Conservation (phyloP, 371 early-diverging fungal genomes). For the Mortierella sp. region DNA sequence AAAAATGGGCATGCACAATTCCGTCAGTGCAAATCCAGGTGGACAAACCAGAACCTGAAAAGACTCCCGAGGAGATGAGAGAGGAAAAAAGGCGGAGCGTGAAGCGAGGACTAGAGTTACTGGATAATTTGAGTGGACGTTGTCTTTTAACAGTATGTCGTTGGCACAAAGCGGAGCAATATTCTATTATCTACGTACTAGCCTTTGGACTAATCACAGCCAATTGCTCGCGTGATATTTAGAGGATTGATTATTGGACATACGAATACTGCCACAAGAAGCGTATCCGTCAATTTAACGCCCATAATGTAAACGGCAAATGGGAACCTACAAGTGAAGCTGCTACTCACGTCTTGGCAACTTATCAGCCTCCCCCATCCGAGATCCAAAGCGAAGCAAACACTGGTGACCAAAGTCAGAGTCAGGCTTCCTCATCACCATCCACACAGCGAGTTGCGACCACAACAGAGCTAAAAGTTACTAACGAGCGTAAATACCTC, state of each 20-base stretch:
- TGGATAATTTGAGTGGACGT: conserved; percentile 65
- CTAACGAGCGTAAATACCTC: conserved; percentile 68
- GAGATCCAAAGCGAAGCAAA: conserved; percentile 19
- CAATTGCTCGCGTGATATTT: not conserved
- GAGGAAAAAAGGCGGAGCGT: conserved; percentile 60
- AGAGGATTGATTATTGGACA: conserved; percentile 78
- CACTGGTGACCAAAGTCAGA: conserved; percentile 20
- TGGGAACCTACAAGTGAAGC: conserved; percentile 25
- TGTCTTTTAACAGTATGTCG: conserved; percentile 65
- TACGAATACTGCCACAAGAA: conserved; percentile 85
- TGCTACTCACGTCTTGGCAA: conserved; percentile 9
- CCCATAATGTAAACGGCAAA: conserved; percentile 26
- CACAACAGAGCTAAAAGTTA: conserved; percentile 49
- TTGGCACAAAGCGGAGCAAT: too few relatives aligned
- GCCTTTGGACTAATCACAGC: not conserved
- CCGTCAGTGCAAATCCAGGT: conserved; percentile 38
- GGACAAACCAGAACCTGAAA: conserved; percentile 27
- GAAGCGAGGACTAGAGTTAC: conserved; percentile 69
- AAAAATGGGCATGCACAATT: conserved; percentile 65
- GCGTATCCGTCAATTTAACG: conserved; percentile 81
- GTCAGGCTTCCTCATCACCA: conserved; percentile 41
- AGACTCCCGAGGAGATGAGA: conserved; percentile 43
- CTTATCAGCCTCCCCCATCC: conserved; percentile 18
- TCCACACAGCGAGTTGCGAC: not conserved
- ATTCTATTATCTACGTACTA: not conserved